Base-by-base conservation (phyloP, 2,329 filamentous ascomycete genomes). In the Periglandula ipomoeae region DNA sequence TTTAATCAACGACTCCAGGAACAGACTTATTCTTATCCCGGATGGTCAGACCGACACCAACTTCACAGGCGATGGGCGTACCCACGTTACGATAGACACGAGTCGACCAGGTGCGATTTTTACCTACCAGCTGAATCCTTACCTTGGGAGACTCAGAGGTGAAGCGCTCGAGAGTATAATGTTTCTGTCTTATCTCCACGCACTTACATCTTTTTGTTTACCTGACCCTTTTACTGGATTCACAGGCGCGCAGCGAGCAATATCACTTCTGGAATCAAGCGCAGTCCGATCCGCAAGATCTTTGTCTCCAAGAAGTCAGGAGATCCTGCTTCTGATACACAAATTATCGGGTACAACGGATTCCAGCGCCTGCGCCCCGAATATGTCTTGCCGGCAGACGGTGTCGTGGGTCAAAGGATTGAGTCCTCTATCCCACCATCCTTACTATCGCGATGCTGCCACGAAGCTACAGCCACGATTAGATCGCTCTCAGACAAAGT, bases 211-310 rank as follows among this genome's bases (percentile, higher is more conserved):
- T 0, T 68, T 70, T 44, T 75, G 67, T 23, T 59, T 79, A 0
- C 70, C 72, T 0, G 78, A 82, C 53, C 61, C 60, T 0, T 62
- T 81, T 0, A 76, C 71, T 0, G 42, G 55, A 0, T 59, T 61
- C 5, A 82, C 76, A 0, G 79, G 80, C 0, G 79, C 75, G 0
- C 78, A 83, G 52, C 59, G 74, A 41, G 74, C 77, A 0, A 54
- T 82, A 0, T 53, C 56, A 0, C 75, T 78, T 1, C 57, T 83
- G 1, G 39, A 50, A 0, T 76, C 73, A 0, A 75, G 74, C 0
- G 66, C 74, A 0, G 59, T 79, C 78, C 0, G 56, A 61, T 17
- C 82, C 78, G 0, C 73, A 42, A n/a, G 34, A 48, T 32, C 4
- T 2, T 23, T 51, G 1, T 32, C 50, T 22, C 20, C 8, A 10